Evolutionary conservation across 495 filamentous ascomycete species (phyloP).

Genomic region (Neurospora africana): DNA sequence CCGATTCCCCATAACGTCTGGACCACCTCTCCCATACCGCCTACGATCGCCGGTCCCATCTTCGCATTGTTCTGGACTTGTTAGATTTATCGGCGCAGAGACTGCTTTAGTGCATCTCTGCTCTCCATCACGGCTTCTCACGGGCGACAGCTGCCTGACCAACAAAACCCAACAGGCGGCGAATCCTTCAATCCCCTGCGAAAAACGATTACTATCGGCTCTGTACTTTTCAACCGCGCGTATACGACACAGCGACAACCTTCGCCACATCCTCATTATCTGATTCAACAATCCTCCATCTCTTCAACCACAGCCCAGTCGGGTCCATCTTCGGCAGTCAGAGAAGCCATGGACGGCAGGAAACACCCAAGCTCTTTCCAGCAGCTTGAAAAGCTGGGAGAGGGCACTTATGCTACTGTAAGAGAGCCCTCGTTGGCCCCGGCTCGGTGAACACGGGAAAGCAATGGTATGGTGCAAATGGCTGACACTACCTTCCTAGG

Average conservation of each 20-base stretch:
- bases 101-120: conserved; percentile 19
- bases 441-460: not conserved
- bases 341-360: conserved; percentile 65
- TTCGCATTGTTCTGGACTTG: not conserved
- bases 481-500: conserved; percentile 36
- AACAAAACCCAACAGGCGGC: conserved; percentile 2
- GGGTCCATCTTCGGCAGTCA: not conserved
- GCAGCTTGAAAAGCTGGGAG: conserved; percentile 97
- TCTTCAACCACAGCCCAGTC: conserved; percentile 2
- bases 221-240: conserved; percentile 32
- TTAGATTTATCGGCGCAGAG: conserved; percentile 10
- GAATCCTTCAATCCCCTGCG: conserved; percentile 1
- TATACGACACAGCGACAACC: conserved; percentile 20
- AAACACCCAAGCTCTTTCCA: conserved; percentile 92
- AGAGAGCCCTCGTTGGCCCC: conserved; percentile 19
- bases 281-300: conserved; percentile 9
- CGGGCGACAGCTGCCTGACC: conserved; percentile 10
- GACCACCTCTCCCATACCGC: not conserved
- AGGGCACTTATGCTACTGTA: conserved; percentile 98
- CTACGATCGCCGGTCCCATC: not conserved
- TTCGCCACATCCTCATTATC: conserved; percentile 11
- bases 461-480: not conserved
- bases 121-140: conserved; percentile 22
- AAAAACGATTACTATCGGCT: conserved; percentile 26
- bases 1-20: not conserved